Base-by-base conservation (phyloP, 2,329 filamentous ascomycete species). In the Ophiostoma quercus region DNA sequence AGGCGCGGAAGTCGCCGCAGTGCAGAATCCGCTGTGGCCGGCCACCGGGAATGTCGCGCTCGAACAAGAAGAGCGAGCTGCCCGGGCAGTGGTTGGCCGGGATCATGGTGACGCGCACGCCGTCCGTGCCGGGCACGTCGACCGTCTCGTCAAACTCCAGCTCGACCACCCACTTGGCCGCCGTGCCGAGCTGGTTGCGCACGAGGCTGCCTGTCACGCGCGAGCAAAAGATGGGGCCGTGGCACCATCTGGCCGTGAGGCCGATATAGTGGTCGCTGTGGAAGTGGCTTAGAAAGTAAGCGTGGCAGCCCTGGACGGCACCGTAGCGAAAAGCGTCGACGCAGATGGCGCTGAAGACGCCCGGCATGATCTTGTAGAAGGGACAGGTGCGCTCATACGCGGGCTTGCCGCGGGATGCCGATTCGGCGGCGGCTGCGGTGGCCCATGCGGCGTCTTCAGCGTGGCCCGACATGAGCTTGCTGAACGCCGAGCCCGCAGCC, bases 201-300 rank as follows among this genome's bases (percentile, higher is more conserved):
- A 98, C 92, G 2, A 99, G 84, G 75, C 96, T 96, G 0, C 87
- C 95, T 0, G 95, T 99, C 16, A 97, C 91, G 74, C 88, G 90
- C 77, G 94, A 98, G 81, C 95, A 98, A 76, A 97, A 99, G 67
- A 99, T 98, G 0, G 94, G 94, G 0, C 95, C 95, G 77, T 99
- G 94, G 54, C 83, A 87, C 95, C 95, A 99, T 41, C 85, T 92
- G 8, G 91, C 88, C 12, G 92, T 95, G 12, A 99, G 82, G 1
- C 95, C 95, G 43, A 97, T 88, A 75, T 99, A 99, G 77, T 99
- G 95, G 77, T 99, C 95, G 76, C 93, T 97, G 79, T 99, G 95
- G 74, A 98, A 99, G 77, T 99, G 95, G 75, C 94, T 97, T 12
- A 99, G 84, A 74, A 99, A 99, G 77, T 99, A 99, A 1, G 94